Evolutionary conservation across 495 filamentous ascomycete genomes (phyloP).

Genomic region (Lophiostoma macrostomum): DNA sequence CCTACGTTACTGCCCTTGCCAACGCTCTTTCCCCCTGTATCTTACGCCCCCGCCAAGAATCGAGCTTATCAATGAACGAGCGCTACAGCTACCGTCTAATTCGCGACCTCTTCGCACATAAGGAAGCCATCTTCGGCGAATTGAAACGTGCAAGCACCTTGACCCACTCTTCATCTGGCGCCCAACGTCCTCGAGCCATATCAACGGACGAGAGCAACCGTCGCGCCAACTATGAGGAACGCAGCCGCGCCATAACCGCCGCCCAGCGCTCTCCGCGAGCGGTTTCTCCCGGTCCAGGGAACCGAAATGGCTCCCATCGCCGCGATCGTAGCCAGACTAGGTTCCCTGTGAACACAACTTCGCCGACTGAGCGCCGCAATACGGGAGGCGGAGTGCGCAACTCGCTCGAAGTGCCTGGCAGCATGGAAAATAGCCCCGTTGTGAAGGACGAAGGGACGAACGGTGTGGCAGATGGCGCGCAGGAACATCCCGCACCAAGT

Average conservation of each 20-base stretch:
- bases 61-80: constrained; percentile 89
- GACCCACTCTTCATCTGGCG: constrained; percentile 26
- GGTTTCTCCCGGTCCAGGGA: constrained; percentile 57
- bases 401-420: constrained; percentile 58
- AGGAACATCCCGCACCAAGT: constrained; percentile 21
- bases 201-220: constrained; percentile 96
- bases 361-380: constrained; percentile 53
- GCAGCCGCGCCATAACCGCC: constrained; percentile 78
- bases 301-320: constrained; percentile 68
- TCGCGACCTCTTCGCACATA: constrained; percentile 88
- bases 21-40: constrained; percentile 80
- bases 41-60: constrained; percentile 80
- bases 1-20: constrained; percentile 74
- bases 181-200: constrained; percentile 71
- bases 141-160: constrained; percentile 64
- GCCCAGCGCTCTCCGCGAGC: constrained; percentile 43
- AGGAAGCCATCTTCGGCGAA: constrained; percentile 92
- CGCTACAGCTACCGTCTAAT: constrained; percentile 88
- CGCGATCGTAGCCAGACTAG: constrained; percentile 77
- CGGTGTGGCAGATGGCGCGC: constrained; percentile 7
- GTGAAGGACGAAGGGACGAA: constrained; percentile 23
- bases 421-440: constrained; percentile 28
- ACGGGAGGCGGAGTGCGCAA: constrained; percentile 52
- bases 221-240: constrained; percentile 87
- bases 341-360: constrained; percentile 69